Conservation (phyloP, 2,329 filamentous ascomycete species). For the Arthrinium phaeospermum region DNA sequence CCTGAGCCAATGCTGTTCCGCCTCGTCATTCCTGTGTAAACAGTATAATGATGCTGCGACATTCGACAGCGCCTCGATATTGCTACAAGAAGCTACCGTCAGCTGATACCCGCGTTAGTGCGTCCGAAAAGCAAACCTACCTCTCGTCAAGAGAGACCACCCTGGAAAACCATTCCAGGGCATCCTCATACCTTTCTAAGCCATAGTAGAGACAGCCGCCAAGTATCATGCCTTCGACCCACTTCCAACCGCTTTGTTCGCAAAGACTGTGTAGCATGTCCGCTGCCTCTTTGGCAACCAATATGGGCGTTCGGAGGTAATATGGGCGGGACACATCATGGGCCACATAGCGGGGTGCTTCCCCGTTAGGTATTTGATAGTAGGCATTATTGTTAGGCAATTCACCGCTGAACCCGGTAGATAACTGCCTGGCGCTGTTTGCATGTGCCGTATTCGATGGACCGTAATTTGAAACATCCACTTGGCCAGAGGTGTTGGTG, state of each 20-base stretch:
- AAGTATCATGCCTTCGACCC: conserved; percentile 91
- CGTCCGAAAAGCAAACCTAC: conserved; percentile 45
- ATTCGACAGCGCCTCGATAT: conserved; percentile 94
- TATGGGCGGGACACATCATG: conserved; percentile 31
- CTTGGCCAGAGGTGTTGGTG: neutral
- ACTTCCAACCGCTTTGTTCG: conserved; percentile 81
- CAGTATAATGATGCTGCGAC: conserved; percentile 88
- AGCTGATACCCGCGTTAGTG: conserved; percentile 6
- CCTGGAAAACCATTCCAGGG: conserved; percentile 75
- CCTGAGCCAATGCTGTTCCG: conserved; percentile 82
- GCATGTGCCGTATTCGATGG: conserved; percentile 17
- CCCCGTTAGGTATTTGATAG: conserved; percentile 33
- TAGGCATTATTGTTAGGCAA: conserved; percentile 26
- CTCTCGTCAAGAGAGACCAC: conserved; percentile 61
- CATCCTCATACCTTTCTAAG: conserved; percentile 80
- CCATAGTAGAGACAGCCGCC: conserved; percentile 93
- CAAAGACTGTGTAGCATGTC: conserved; percentile 77
- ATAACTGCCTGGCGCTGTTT: neutral
- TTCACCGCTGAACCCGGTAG: neutral
- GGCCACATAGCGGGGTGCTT: conserved; percentile 29
- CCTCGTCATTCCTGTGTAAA: conserved; percentile 80
- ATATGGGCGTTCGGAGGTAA: conserved; percentile 46
- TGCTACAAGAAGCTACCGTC: conserved; percentile 51
- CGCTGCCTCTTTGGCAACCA: conserved; percentile 69
- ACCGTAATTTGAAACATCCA: conserved; percentile 22